Evolutionary conservation across 345 rosid species (phyloP).

Genomic region (Rhodamnia argentea): DNA sequence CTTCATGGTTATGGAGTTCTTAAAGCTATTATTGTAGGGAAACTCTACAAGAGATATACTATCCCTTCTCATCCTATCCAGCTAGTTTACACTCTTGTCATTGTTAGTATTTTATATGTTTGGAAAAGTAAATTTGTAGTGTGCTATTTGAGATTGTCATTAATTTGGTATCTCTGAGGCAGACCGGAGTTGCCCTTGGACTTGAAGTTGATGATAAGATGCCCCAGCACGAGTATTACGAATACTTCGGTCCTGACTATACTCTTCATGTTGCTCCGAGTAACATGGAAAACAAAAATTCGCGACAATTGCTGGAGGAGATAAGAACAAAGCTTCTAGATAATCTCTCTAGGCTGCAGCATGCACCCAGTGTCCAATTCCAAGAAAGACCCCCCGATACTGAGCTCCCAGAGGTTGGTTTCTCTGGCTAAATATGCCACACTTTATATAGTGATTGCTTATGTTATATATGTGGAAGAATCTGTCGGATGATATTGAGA

Average conservation of each 20-base stretch:
- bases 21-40: neutral
- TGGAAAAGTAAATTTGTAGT: neutral
- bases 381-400: slow-evolving; percentile 87
- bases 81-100: neutral
- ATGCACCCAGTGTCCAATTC: slow-evolving; percentile 95
- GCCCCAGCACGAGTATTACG: slow-evolving; percentile 61
- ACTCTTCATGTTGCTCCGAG: slow-evolving; percentile 65
- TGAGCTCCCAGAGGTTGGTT: slow-evolving; percentile 56
- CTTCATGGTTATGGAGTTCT: neutral
- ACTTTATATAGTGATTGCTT: neutral
- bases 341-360: slow-evolving; percentile 83
- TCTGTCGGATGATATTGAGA: neutral
- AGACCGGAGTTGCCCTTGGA: slow-evolving; percentile 68
- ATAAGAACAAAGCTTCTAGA: slow-evolving; percentile 78
- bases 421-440: neutral
- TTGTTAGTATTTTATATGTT: neutral
- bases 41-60: neutral
- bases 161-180: slow-evolving; percentile 3
- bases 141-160: neutral
- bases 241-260: slow-evolving; percentile 59
- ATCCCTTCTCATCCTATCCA: neutral
- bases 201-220: slow-evolving; percentile 57
- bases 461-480: neutral
- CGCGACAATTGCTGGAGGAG: slow-evolving; percentile 65
- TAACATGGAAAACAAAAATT: slow-evolving; percentile 62